A percentile compares a stretch with the other conserved stretches of the same genome.
These are phyloP conservation scores for Neltuma alba DNA, from an alignment of 306 rosid species.

Conservation along the genomic window DNA sequence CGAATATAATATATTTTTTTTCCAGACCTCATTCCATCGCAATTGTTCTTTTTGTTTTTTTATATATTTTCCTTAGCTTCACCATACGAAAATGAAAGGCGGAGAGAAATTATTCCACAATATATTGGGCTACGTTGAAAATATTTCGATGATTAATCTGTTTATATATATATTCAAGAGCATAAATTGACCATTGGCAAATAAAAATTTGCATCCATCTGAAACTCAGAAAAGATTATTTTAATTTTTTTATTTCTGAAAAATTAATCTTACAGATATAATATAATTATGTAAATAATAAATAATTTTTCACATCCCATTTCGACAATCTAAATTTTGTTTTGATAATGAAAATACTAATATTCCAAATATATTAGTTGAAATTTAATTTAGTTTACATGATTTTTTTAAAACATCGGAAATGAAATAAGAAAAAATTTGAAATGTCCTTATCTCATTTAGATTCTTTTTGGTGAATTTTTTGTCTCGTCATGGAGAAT, in stretches of 20 bases:
- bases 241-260: background rate
- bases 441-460: too few relatives aligned
- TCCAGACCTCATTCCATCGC: slow-evolving; percentile 8
- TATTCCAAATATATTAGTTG: too few relatives aligned
- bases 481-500: background rate
- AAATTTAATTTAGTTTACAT: too few relatives aligned
- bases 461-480: too few relatives aligned
- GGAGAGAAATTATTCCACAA: slow-evolving; percentile 33
- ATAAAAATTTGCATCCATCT: background rate
- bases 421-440: too few relatives aligned
- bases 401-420: too few relatives aligned
- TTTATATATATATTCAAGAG: background rate
- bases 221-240: background rate
- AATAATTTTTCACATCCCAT: background rate
- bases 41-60: slow-evolving; percentile 33
- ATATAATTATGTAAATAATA: background rate
- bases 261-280: background rate
- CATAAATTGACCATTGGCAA: background rate
- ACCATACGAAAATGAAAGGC: slow-evolving; percentile 38
- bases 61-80: slow-evolving; percentile 15
- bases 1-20: slow-evolving; percentile 32
- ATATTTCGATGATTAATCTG: background rate
- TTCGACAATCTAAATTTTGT: too few relatives aligned
- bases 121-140: slow-evolving; percentile 26
- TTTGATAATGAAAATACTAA: too few relatives aligned